Percentiles rank a stretch among this genome's conserved stretches.
phyloP scores from a whole-genome alignment of 2,329 filamentous ascomycete species.

The Talaromyces verruculosus region DNA sequence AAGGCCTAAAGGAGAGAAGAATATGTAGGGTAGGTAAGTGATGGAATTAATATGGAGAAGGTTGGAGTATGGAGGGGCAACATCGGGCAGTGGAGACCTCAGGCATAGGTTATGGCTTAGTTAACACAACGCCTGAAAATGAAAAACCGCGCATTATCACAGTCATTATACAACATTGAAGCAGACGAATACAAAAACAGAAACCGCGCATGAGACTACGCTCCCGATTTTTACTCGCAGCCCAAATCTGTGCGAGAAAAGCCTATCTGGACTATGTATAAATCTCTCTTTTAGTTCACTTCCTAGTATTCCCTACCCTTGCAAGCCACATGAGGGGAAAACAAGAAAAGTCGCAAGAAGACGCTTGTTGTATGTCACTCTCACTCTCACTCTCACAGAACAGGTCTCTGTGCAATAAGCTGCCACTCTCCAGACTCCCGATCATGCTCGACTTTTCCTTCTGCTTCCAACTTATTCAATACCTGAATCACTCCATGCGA shows the following conservation, averaged over 20 bases:
- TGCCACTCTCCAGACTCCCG: constrained; percentile 32
- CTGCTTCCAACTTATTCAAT: constrained; percentile 71
- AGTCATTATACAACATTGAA: background rate
- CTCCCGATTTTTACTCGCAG: constrained; percentile 4
- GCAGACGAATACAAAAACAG: constrained; percentile 5
- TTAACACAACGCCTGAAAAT: background rate
- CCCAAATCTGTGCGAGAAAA: background rate
- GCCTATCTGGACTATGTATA: background rate
- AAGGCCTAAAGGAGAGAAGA: background rate
- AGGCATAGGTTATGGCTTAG: too few relatives aligned
- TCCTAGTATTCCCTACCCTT: constrained; percentile 12
- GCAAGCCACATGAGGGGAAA: constrained; percentile 7
- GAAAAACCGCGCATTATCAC: constrained; percentile 1
- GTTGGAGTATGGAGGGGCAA: constrained; percentile 15
- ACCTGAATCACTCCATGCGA: constrained; percentile 75
- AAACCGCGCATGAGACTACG: constrained; percentile 4
- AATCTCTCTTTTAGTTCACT: background rate
- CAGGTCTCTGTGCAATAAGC: constrained; percentile 31
- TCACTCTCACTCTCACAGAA: constrained; percentile 31
- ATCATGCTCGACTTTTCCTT: constrained; percentile 62
- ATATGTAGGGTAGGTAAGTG: background rate
- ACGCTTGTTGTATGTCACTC: background rate
- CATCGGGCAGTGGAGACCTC: background rate
- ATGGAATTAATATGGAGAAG: background rate
- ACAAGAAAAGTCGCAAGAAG: constrained; percentile 5